Evolutionary conservation across 2,329 filamentous ascomycete genomes (phyloP), one percentile per base, ranked within the genome.

Genomic region (Cladosporium phlei): DNA sequence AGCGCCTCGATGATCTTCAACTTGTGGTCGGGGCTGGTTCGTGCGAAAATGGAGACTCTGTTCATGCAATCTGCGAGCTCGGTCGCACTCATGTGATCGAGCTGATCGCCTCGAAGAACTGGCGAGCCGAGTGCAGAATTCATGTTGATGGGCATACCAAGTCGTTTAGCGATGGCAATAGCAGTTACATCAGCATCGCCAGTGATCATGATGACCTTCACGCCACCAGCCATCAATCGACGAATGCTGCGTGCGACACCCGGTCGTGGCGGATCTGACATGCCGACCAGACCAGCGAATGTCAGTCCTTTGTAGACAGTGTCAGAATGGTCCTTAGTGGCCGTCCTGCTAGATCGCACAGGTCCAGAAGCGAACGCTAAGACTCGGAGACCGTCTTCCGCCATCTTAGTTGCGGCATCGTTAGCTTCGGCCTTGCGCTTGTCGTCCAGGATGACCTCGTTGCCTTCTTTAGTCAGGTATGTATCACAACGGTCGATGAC

Each of bases 191-290:
- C 89, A 12, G 93, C 88, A 66, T 98, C 93, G 49, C 93, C 93
- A 8, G 93, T 98, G 56, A 98, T 97, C 93, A 98, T 98, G 58
- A 98, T 94, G 38, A 98, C 88, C 66, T 89, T 93, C 52, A 98
- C 93, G 29, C 91, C 91, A 45, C 93, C 93, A 38, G 88, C 82
- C 84, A 97, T 91, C 46, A 98, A 73, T 52, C 86, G 84, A 56
- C 88, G 79, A 56, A 98, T 96, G 5, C 91, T 89, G 53, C 85
- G 83, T 55, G 88, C 86, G 7, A 98, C 93, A 33, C 89, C 89
- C 55, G 89, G 88, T 39, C 93, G 78, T 2, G 93, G 93, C 4
- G 93, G 93, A 64, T 98, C 93, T 56, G 88, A 95, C 91, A 98
- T 98, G 38, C 93, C 93, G 21, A 97, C 88, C 21, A 97, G 69